Base-by-base conservation (phyloP, 257 asterid species). In the Plantago elongata region DNA sequence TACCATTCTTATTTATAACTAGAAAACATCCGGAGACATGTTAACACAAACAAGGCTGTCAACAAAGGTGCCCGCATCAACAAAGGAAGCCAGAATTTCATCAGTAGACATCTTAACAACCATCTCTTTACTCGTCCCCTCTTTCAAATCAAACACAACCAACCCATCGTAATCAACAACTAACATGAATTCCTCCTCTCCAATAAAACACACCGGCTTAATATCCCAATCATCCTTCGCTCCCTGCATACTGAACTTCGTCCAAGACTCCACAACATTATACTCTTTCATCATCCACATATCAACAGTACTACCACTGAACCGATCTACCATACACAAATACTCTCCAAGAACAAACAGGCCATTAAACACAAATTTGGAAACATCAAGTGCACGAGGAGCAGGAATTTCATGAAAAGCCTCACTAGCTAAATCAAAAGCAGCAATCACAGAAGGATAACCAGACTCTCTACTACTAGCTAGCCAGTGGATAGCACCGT, bases 151-250 rank as follows among this genome's bases (percentile, higher is more conserved):
- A 58, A 38, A 40, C 50, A 58, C 50, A 40, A 58, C 15, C 62
- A 58, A 58, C 38, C 8, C 9, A 30, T 40, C 50, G 22, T 3
- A 18, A 9, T 40, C 50, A 5, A 27, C 1, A 7, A 22, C n/a
- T 37, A 58, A 40, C 49, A 58, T 9, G n/a, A 58, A 14, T 22
- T 42, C 37, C 7, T 40, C 34, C 13, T 58, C 62, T 13, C 62
- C 49, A 58, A 58, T 58, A 58, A n/a, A 58, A 42, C 50, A 40
- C 30, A 58, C 40, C 38, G 62, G 62, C 15, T 58, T 58, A 42
- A 58, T 13, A 4, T 58, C 49, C 37, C 50, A 42, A 12, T 5
- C 13, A 9, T 10, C 29, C 13, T 58, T 14, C 5, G 5, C 34
- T 14, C 13, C 17, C 14, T 17, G 13, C 12, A 42, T 45, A 1